Percentiles rank a stretch among this genome's conserved stretches.
Evolutionary conservation across 116 monocot genomes (phyloP).

Genomic region (Trichopus zeylanicus): DNA sequence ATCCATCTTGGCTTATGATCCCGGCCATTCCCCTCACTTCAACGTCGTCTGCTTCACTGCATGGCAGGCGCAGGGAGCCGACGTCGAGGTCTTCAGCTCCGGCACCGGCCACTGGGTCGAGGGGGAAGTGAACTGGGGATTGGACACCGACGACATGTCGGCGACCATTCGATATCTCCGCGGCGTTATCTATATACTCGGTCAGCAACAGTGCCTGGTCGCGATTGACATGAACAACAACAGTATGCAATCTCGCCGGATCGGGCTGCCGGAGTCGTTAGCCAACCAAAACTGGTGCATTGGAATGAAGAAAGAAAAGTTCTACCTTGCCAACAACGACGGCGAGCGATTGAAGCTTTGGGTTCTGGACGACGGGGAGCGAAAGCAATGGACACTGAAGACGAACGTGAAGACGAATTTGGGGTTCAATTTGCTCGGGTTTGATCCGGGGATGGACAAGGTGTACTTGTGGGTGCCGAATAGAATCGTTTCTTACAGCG

Average conservation of each 20-base stretch:
- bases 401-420: not conserved
- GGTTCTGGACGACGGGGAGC: conserved; percentile 5
- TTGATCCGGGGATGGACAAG: conserved; percentile 30
- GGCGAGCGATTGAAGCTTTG: conserved; percentile 32
- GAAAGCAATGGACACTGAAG: conserved; percentile 31
- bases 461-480: conserved; percentile 30
- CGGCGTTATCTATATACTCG: conserved; percentile 36
- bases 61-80: conserved; percentile 18
- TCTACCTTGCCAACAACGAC: conserved; percentile 22
- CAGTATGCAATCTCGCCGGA: conserved; percentile 11
- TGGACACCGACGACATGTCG: conserved; percentile 30
- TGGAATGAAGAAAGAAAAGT: conserved; percentile 20
- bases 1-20: conserved; percentile 40
- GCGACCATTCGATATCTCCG: conserved; percentile 36
- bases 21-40: conserved; percentile 16
- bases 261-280: conserved; percentile 34
- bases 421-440: conserved; percentile 8
- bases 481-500: conserved; percentile 28
- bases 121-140: conserved; percentile 15
- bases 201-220: conserved; percentile 18
- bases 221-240: conserved; percentile 14
- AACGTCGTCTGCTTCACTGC: conserved; percentile 37
- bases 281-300: conserved; percentile 12
- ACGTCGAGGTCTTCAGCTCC: conserved; percentile 33
- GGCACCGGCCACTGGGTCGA: conserved; percentile 22